Base-by-base conservation (phyloP, 2,329 filamentous ascomycete genomes). In the Alternaria incomplexa region DNA sequence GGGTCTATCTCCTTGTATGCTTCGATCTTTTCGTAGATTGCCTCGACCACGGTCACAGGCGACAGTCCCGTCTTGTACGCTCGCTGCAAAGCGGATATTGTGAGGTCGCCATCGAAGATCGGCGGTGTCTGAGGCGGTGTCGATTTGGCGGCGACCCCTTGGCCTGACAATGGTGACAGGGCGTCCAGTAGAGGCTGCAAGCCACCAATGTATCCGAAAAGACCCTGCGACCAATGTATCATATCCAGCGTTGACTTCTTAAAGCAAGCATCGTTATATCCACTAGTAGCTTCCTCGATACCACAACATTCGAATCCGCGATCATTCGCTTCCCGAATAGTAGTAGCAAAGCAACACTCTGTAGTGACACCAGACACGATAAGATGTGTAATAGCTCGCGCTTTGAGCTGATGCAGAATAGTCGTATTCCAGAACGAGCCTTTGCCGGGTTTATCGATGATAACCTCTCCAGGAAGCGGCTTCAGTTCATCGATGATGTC, bases 231-330 rank as follows among this genome's bases (percentile, higher is more conserved):
- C 45, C 82, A 82, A 65, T 81, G 83, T 28, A 86, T 77, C 67
- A 83, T 86, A 61, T 85, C 84, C n/a, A 86, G 70, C 5, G 83
- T 82, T 5, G 80, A 80, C 20, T 73, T 76, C 15, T 84, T 84
- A 66, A 83, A 82, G n/a, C 80, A 77, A 11, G 76, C 73, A 56
- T 85, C 81, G 70, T 83, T 71, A 59, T 85, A 86, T 1, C 84
- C 84, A 50, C 80, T 81, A 0, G 84, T 85, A 64, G 78, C 80
- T 63, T 83, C 80, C 50, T 74, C 73, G 36, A 83, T 75, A 4
- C 79, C 79, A 58, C 86, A 88, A 73, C 85, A 87, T 69, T 89
- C 85, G 65, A 87, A 88, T 0, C 87, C 87, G n/a, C 87, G 83
- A 68, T 89, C 87, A 61, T 85, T 86, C 30, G 85, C 85, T 74